Evolutionary conservation across 176 grass and related monocot species (phyloP).

Genomic region (Dactylis glomerata): DNA sequence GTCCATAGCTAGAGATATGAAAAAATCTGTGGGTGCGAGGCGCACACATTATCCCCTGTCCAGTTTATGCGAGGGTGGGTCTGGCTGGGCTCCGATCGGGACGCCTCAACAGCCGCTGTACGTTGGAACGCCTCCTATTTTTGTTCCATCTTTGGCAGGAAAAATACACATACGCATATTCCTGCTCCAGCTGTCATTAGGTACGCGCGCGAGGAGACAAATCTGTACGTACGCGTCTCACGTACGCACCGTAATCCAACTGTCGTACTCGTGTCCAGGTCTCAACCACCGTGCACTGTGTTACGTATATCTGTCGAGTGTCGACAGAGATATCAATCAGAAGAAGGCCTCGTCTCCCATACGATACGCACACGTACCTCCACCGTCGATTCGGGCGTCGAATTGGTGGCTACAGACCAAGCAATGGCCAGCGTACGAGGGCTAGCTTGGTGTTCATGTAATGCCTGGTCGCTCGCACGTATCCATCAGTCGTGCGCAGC

Average conservation of each 20-base stretch:
- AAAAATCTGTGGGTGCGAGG: background rate
- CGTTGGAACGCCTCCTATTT: background rate
- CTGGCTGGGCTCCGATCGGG: background rate
- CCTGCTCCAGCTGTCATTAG: background rate
- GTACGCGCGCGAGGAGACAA: background rate
- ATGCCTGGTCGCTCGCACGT: background rate
- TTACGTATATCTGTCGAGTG: background rate
- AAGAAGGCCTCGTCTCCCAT: background rate
- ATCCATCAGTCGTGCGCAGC: background rate
- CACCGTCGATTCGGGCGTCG: background rate
- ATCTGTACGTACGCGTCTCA: background rate
- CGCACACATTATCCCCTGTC: background rate
- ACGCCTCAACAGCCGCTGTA: background rate
- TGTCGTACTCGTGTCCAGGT: background rate
- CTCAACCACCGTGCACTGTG: background rate
- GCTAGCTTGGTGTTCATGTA: background rate
- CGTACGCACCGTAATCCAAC: background rate
- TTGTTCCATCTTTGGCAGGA: background rate
- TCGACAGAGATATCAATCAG: background rate
- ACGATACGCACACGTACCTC: background rate
- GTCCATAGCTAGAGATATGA: background rate
- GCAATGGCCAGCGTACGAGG: background rate
- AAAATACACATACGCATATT: background rate
- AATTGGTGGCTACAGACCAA: background rate
- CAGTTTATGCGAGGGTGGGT: background rate